Conservation (phyloP, 2,329 filamentous ascomycete species). For the Alternaria infectoria region DNA sequence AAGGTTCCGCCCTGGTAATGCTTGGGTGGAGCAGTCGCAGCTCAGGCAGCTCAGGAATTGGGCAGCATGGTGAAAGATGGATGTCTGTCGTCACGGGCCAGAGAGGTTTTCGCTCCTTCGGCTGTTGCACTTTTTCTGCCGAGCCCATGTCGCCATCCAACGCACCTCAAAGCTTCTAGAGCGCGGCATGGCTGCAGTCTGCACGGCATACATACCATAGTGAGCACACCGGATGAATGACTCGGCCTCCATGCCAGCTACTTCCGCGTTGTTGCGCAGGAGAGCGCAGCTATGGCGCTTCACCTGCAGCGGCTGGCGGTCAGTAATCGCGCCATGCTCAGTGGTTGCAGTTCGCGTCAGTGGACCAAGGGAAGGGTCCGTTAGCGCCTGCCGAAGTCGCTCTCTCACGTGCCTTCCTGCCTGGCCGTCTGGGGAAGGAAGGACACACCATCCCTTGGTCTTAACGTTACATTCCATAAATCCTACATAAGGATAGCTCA, state of each 20-base stretch:
- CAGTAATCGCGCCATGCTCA: constrained; percentile 16
- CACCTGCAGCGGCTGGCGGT: not conserved
- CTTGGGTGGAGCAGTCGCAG: constrained; percentile 23
- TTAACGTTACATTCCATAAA: not conserved
- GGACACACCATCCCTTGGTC: not conserved
- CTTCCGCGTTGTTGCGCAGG: not conserved
- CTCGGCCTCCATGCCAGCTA: not conserved
- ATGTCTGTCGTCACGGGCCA: constrained; percentile 18
- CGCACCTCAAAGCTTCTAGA: not conserved
- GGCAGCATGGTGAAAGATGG: constrained; percentile 43
- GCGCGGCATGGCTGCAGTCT: not conserved
- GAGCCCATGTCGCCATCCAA: constrained; percentile 1
- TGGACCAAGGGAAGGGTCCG: not conserved
- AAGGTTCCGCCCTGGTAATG: constrained; percentile 24
- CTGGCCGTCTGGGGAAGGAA: not conserved
- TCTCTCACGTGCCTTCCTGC: constrained; percentile 15
- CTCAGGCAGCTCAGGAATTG: constrained; percentile 33
- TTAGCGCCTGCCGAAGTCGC: constrained; percentile 17
- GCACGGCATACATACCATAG: not conserved
- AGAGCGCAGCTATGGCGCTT: not conserved
- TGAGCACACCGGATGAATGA: not conserved
- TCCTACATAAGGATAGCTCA: not conserved
- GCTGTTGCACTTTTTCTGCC: constrained; percentile 12
- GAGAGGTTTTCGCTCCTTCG: constrained; percentile 34
- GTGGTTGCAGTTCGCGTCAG: constrained; percentile 8